A percentile compares a stretch with the other conserved stretches of the same genome.
phyloP scores from a whole-genome alignment of 2,329 filamentous ascomycete genomes.

The Coniochaeta prunicola region DNA sequence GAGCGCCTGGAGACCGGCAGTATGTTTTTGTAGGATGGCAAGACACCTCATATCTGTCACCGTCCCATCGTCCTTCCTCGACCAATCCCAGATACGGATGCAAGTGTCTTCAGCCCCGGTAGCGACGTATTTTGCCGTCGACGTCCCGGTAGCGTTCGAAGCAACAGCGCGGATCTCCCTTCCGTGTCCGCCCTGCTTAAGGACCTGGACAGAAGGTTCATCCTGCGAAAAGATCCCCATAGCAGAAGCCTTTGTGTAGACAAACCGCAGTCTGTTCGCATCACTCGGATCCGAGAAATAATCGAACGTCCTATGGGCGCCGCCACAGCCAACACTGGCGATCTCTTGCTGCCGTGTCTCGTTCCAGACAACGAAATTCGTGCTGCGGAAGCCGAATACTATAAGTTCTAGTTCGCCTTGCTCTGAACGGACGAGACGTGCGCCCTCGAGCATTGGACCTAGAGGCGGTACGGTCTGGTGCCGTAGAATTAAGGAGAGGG shows the following conservation, averaged over 20 bases:
- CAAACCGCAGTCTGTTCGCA: slow-evolving; percentile 38
- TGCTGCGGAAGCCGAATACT: slow-evolving; percentile 75
- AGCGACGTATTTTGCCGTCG: slow-evolving; percentile 31
- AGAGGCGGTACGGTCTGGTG: slow-evolving; percentile 66
- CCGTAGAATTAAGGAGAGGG: slow-evolving; percentile 36
- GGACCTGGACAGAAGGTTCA: slow-evolving; percentile 25
- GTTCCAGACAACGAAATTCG: slow-evolving; percentile 76
- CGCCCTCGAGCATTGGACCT: slow-evolving; percentile 68
- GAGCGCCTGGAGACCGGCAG: slow-evolving; percentile 74
- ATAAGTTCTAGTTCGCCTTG: slow-evolving; percentile 46
- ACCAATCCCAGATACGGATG: slow-evolving; percentile 64
- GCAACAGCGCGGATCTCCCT: slow-evolving; percentile 64
- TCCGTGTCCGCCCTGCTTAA: slow-evolving; percentile 72
- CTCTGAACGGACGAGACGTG: slow-evolving; percentile 44
- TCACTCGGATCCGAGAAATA: slow-evolving; percentile 23
- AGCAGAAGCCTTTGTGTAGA: slow-evolving; percentile 56
- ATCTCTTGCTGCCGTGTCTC: slow-evolving; percentile 63
- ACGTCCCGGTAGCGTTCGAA: background rate
- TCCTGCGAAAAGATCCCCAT: slow-evolving; percentile 13
- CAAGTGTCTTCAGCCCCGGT: slow-evolving; percentile 68
- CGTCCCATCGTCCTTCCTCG: slow-evolving; percentile 5
- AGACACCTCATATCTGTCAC: slow-evolving; percentile 35
- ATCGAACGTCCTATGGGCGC: slow-evolving; percentile 72
- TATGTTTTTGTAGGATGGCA: slow-evolving; percentile 67
- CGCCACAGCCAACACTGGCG: slow-evolving; percentile 71